Percentiles rank a stretch among this genome's conserved stretches.
Evolutionary conservation across 345 rosid genomes (phyloP).

Genomic region (Euphorbia pulcherrima): DNA sequence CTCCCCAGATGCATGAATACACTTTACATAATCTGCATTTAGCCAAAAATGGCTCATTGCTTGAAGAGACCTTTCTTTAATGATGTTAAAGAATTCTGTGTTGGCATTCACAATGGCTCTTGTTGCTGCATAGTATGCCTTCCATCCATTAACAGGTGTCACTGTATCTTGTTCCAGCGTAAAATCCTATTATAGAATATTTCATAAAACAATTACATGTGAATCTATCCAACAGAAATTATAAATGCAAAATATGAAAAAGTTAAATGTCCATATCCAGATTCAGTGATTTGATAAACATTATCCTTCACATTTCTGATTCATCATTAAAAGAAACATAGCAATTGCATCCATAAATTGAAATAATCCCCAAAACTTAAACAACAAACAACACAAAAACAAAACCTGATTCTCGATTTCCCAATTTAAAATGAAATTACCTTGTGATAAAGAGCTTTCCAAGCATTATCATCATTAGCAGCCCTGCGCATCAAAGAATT

Average conservation of each 20-base stretch:
- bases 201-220: background rate
- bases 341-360: background rate
- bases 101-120: conserved; percentile 83
- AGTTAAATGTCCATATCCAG: too few species aligned
- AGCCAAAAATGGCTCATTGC: conserved; percentile 85
- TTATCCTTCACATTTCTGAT: background rate
- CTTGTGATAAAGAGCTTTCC: conserved; percentile 98
- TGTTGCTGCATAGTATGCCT: conserved; percentile 91
- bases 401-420: background rate
- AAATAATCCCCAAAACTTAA: background rate
- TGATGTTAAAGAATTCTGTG: conserved; percentile 70
- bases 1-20: conserved; percentile 81
- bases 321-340: too few species aligned
- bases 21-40: conserved; percentile 87
- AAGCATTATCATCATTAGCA: conserved; percentile 96
- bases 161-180: conserved; percentile 81
- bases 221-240: background rate
- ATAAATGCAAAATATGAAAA: conserved; percentile 4
- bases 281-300: background rate
- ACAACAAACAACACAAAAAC: too few species aligned
- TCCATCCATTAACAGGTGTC: conserved; percentile 88
- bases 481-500: conserved; percentile 97
- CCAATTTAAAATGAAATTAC: conserved; percentile 22
- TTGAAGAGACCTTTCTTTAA: conserved; percentile 67
- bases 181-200: conserved; percentile 56